Conservation (phyloP, 2,329 filamentous ascomycete species). For the Calonectria honghensis region DNA sequence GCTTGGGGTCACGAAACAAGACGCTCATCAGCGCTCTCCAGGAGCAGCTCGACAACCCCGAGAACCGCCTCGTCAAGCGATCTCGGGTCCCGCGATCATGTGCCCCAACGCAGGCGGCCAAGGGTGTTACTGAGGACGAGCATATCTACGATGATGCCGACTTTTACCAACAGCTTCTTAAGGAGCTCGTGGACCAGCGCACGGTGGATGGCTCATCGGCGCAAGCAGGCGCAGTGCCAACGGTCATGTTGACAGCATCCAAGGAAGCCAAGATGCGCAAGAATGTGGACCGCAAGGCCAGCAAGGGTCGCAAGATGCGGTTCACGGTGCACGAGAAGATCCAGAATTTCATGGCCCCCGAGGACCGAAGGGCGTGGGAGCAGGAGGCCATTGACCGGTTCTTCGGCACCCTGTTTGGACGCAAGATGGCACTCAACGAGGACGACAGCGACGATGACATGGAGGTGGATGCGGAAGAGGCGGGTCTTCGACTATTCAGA, state of each 20-base stretch:
- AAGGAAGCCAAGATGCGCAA: conserved; percentile 88
- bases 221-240: conserved; percentile 67
- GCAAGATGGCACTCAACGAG: conserved; percentile 80
- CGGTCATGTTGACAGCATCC: conserved; percentile 79
- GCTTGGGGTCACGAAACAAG: conserved; percentile 57
- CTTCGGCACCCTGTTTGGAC: conserved; percentile 84
- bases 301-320: conserved; percentile 94
- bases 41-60: conserved; percentile 79
- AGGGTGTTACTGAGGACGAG: conserved; percentile 73
- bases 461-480: conserved; percentile 72
- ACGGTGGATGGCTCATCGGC: conserved; percentile 79
- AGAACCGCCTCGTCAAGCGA: conserved; percentile 79
- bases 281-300: conserved; percentile 93
- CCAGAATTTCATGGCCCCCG: conserved; percentile 97
- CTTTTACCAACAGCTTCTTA: conserved; percentile 94
- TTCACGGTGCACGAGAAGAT: conserved; percentile 98
- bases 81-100: conserved; percentile 85
- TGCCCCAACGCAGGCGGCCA: conserved; percentile 80
- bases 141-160: conserved; percentile 93
- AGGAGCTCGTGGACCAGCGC: conserved; percentile 93
- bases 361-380: conserved; percentile 88
- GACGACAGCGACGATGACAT: conserved; percentile 71
- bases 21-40: conserved; percentile 79
- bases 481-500: conserved; percentile 72
- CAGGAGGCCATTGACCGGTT: conserved; percentile 85